Conservation (phyloP, 2,329 filamentous ascomycete species). For the Verticillium nubilum region DNA sequence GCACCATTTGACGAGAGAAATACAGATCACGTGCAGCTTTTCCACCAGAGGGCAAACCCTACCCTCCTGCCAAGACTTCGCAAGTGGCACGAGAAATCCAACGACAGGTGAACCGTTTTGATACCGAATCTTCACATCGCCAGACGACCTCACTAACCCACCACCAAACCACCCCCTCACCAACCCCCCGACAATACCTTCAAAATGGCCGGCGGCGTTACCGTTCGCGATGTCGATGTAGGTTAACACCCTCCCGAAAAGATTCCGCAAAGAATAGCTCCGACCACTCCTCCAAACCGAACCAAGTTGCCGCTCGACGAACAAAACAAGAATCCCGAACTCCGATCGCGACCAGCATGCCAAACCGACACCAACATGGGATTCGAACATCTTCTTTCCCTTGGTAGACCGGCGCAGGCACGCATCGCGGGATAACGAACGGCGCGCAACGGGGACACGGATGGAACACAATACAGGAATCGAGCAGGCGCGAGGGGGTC, state of each 20-base stretch:
- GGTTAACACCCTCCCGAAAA: constrained; percentile 30
- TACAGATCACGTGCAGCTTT: background rate
- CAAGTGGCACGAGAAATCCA: background rate
- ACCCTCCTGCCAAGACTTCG: constrained; percentile 1
- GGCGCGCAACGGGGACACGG: background rate
- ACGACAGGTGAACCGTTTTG: constrained; percentile 6
- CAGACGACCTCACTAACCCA: constrained; percentile 20
- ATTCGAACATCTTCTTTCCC: background rate
- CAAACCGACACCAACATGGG: background rate
- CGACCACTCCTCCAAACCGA: background rate
- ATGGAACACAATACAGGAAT: constrained; percentile 13
- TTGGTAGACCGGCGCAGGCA: background rate
- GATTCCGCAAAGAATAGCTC: background rate
- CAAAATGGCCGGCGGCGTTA: constrained; percentile 75
- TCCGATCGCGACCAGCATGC: background rate
- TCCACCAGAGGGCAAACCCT: constrained; percentile 4
- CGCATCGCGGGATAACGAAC: constrained; percentile 1
- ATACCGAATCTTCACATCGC: constrained; percentile 17
- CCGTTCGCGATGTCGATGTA: constrained; percentile 83
- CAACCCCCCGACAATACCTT: constrained; percentile 40
- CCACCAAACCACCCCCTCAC: constrained; percentile 14
- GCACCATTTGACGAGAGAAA: background rate
- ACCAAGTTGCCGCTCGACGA: background rate
- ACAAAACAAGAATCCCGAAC: background rate
- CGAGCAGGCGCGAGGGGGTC: constrained; percentile 69